Evolutionary conservation across 257 asterid genomes (phyloP).

Genomic region (Ajuga chamaepitys): DNA sequence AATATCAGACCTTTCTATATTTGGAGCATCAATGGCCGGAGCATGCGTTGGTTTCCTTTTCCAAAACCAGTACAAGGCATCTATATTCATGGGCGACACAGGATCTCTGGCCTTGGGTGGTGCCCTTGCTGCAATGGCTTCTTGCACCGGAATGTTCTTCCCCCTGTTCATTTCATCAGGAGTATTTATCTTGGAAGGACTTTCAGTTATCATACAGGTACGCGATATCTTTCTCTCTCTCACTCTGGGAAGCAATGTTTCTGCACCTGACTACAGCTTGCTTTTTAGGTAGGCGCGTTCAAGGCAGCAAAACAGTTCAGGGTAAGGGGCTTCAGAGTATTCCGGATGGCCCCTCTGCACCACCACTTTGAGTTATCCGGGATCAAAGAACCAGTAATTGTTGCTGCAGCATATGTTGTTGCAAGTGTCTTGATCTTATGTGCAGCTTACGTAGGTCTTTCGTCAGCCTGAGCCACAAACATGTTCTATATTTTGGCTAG

Average conservation of each 20-base stretch:
- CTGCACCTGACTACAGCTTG: constrained; percentile 7
- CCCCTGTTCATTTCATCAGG: constrained; percentile 84
- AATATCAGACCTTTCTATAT: constrained; percentile 66
- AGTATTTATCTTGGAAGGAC: constrained; percentile 47
- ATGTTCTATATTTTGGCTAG: background rate
- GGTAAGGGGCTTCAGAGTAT: constrained; percentile 40
- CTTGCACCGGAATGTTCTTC: constrained; percentile 89
- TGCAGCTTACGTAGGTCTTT: constrained; percentile 65
- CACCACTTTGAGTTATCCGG: constrained; percentile 61
- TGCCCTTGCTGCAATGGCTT: constrained; percentile 97
- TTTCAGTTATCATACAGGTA: constrained; percentile 67
- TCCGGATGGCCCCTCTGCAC: constrained; percentile 50
- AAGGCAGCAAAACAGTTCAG: constrained; percentile 33
- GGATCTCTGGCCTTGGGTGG: constrained; percentile 93
- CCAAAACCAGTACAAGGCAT: constrained; percentile 74
- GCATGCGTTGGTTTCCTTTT: constrained; percentile 90
- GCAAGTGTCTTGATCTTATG: constrained; percentile 48
- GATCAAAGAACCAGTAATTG: constrained; percentile 56
- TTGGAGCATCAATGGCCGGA: constrained; percentile 98
- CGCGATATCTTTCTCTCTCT: background rate
- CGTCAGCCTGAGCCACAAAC: constrained; percentile 43
- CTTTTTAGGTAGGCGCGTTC: constrained; percentile 42
- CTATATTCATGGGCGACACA: constrained; percentile 76
- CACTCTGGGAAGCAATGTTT: background rate
- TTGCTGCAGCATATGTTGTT: constrained; percentile 53